These are phyloP conservation scores for Debaryomyces prosopidis DNA, from an alignment of 805 yeast genomes.

Conservation along the genomic window DNA sequence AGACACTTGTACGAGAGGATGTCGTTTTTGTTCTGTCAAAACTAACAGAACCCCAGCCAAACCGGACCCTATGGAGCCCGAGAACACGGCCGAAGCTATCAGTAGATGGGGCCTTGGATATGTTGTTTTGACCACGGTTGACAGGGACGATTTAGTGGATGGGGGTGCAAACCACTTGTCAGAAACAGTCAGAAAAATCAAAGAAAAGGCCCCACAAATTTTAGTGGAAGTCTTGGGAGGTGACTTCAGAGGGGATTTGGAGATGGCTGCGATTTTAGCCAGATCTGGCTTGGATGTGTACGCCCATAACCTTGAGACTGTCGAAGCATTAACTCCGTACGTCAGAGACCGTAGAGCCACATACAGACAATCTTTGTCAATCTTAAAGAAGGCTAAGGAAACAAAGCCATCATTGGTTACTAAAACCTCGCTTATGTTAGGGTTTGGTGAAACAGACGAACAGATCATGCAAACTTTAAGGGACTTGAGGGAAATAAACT, in stretches of 20 bases:
- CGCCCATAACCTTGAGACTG: slow-evolving; percentile 97
- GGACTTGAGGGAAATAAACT: slow-evolving; percentile 72
- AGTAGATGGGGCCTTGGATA: slow-evolving; percentile 98
- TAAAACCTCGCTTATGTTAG: slow-evolving; percentile 93
- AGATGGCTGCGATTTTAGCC: slow-evolving; percentile 79
- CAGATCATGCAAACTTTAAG: slow-evolving; percentile 74
- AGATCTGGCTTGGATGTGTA: slow-evolving; percentile 88
- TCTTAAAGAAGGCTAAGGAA: slow-evolving; percentile 78
- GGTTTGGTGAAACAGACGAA: slow-evolving; percentile 94
- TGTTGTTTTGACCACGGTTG: slow-evolving; percentile 96
- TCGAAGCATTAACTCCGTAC: slow-evolving; percentile 90
- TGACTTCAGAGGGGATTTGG: slow-evolving; percentile 89
- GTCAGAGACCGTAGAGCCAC: slow-evolving; percentile 97
- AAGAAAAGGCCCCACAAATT: slow-evolving; percentile 84
- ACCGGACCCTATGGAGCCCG: slow-evolving; percentile 96
- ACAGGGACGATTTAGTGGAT: slow-evolving; percentile 89
- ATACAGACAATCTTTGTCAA: slow-evolving; percentile 81
- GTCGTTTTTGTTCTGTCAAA: slow-evolving; percentile 96
- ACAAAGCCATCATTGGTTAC: slow-evolving; percentile 76
- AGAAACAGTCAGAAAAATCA: slow-evolving; percentile 81
- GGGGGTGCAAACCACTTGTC: slow-evolving; percentile 94
- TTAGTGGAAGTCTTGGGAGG: slow-evolving; percentile 93
- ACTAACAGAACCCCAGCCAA: slow-evolving; percentile 85
- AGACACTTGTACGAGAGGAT: slow-evolving; percentile 99
- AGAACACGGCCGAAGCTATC: slow-evolving; percentile 95